Evolutionary conservation across 2,329 filamentous ascomycete genomes (phyloP).

Genomic region (Monilinia fructigena): DNA sequence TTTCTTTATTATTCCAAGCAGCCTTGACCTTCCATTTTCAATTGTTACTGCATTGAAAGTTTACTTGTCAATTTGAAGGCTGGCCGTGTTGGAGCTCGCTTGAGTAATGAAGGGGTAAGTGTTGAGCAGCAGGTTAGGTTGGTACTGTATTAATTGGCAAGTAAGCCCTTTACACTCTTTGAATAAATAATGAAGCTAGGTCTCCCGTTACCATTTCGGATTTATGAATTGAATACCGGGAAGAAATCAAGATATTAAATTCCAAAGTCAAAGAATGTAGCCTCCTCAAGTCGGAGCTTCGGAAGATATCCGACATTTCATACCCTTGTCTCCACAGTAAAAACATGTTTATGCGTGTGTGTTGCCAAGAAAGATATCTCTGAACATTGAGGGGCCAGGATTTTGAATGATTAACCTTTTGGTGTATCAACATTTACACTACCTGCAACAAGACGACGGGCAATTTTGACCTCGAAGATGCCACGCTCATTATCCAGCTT

Average conservation of each 20-base stretch:
- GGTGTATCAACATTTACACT: background rate
- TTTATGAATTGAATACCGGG: background rate
- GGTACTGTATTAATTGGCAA: too few species aligned
- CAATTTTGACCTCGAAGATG: background rate
- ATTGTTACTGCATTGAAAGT: background rate
- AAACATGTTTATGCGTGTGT: background rate
- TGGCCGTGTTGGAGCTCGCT: background rate
- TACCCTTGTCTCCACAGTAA: background rate
- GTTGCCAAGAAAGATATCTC: background rate
- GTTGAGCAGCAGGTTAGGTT: background rate
- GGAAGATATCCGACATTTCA: background rate
- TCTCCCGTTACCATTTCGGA: background rate
- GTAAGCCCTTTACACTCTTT: too few species aligned
- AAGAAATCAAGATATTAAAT: background rate
- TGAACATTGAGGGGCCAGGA: background rate
- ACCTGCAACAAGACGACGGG: background rate
- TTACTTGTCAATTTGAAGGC: background rate
- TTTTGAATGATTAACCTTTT: background rate
- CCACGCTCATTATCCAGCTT: background rate
- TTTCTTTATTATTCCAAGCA: background rate
- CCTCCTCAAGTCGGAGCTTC: too few species aligned
- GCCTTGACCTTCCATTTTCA: background rate
- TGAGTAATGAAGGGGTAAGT: background rate
- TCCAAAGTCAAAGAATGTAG: background rate
- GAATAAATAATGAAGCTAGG: background rate